Evolutionary conservation across 306 rosid genomes (phyloP), one percentile per base, ranked within the genome.

Genomic region (Purshia tridentata): DNA sequence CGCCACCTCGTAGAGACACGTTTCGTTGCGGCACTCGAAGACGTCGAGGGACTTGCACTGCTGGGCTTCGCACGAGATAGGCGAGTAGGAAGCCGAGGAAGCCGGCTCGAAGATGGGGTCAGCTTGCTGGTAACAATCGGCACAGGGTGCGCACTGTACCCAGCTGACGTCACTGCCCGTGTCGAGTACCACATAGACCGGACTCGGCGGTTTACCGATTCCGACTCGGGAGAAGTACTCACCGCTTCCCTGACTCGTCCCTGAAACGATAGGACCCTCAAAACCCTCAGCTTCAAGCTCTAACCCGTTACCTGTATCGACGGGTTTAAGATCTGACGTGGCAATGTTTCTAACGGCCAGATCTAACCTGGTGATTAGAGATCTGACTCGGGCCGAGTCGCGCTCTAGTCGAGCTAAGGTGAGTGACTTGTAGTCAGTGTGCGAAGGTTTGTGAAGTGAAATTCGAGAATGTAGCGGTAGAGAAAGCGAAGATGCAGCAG

Each of bases 141-240:
- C 89, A 74, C 98, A 93, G 1, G 98, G 98, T 4, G 93, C 88
- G 69, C 98, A 93, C 60, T 93, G 97, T 5, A 89, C 85, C 97
- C 98, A 91, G 85, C 84, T 93, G n/a, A 93, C 89, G 77, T 93
- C 98, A n/a, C 97, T 91, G 0, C 98, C 98, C 0, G 97, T 93
- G 80, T 93, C 98, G n/a, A 91, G 84, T 1, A 91, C 97, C 80
- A 93, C 71, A 77, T 91, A 93, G 2, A 77, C 86, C 29, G 68
- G 84, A 72, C 76, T 88, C 76, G 94, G 79, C 19, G 97, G 98
- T 6, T 78, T 79, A 4, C 98, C 98, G 80, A 93, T 89, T 73
- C 92, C 96, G 65, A 93, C 77, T 49, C 96, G 83, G 66, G 90
- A 80, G 88, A 93, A 93, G 79, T 93, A 93, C 92, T 93, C 98